Evolutionary conservation across 345 rosid genomes (phyloP), one percentile per base, ranked within the genome.

Genomic region (Aegle marmelos): DNA sequence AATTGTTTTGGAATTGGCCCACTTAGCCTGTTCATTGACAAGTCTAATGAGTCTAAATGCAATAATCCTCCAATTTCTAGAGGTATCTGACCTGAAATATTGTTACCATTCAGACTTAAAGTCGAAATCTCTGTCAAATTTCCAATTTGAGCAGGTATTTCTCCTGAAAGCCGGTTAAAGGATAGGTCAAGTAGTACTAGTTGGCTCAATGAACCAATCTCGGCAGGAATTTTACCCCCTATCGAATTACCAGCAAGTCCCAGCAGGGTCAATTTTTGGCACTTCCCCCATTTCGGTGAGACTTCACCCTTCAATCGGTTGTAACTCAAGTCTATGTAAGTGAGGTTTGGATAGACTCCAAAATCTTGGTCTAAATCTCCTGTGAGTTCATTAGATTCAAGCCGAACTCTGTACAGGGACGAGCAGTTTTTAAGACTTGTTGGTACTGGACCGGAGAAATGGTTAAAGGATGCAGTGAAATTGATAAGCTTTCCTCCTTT

Each of bases 311-410:
- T 56, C 60, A 84, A 53, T 22, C 66, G 68, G 28, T 86, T 86
- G 85, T 71, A 30, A 17, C 85, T 84, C 2, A 84, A 70, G 62
- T 84, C 85, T 4, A 84, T 79, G 50, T 78, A 76, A 45, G 60
- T 76, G 65, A 86, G 84, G 24, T 80, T 80, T 1, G 87, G 87
- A 72, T 86, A 82, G 1, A 79, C 68, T 0, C 84, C 76, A 33
- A 82, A 78, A 65, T 73, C 84, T 41, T 64, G 54, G 34, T 63
- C 59, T 39, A 83, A 27, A 50, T 45, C 14, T 30, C 88, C 88
- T 16, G 78, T 31, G 50, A 85, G 77, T 13, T 72, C 79, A 64
- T 85, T 85, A 21, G 37, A 0, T 19, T 86, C 79, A 24, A 86
- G 82, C 34, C 72, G 70, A 36, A 80, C 83, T 76, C 88, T 78